Base-by-base conservation (phyloP, 495 filamentous ascomycete species). In the Aspergillus sclerotiicarbonarius region DNA sequence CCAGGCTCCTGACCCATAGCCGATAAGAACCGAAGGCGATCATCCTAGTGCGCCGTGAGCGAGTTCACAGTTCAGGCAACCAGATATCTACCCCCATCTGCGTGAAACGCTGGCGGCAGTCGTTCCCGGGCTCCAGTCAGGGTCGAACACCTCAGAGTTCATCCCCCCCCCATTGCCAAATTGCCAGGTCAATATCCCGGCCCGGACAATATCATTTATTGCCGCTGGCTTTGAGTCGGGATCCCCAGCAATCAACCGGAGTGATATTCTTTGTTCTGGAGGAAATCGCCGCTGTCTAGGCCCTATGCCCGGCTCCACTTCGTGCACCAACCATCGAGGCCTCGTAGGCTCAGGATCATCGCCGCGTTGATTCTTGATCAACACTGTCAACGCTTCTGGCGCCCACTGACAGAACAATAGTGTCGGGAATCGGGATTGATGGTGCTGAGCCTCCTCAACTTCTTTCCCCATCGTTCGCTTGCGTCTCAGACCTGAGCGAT, bases 21-120 rank as follows among this genome's bases (percentile, higher is more conserved):
- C 25, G 25, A 25, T 25, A 31, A 50, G 25, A 29, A 15, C 25
- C 47, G 47, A 32, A 16, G 29, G 21, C 47, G 47, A 50, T 50
- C 47, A 50, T 50, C 12, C 25, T 50, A 32, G 13, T 49, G 46
- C 15, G 29, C 46, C 15, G 18, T 15, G 21, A 25, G 15, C 4
- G 19, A 8, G 13, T 49, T 6, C 18, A 13, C 46, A 10, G 21
- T 44, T 21, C 39, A 46, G 44, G 45, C 46, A 51, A 20, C 53
- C 39, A 35, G 25, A 35, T 48, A 53, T 46, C 29, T 53, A 45
- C 41, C 43, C 20, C 52, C 32, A 35, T 62, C 33, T 52, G 56
- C 16, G 37, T 62, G 60, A 62, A 58, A 62, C 60, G 31, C 56
- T 48, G 35, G 60, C 47, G 46, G 49, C 44, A 30, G 25, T 58